phyloP scores from a whole-genome alignment of 441 rosid species.

The Geranium incanum region DNA sequence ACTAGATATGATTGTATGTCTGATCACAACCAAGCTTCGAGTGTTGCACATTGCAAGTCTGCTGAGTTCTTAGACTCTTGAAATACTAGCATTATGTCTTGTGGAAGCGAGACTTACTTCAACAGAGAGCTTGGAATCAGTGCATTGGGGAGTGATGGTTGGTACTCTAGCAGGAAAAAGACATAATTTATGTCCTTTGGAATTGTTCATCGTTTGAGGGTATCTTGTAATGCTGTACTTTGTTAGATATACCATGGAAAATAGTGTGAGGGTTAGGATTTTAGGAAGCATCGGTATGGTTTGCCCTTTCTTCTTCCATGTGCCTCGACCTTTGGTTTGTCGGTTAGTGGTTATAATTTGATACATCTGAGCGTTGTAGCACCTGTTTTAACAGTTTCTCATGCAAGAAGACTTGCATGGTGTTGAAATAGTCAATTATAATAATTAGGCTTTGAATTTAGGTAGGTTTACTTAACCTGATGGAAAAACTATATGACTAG shows the following conservation, averaged over 20 bases:
- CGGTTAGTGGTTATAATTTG: neutral
- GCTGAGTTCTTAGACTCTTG: too few relatives aligned
- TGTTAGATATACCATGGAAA: neutral
- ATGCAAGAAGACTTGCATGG: too few relatives aligned
- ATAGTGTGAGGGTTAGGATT: neutral
- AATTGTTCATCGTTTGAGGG: neutral
- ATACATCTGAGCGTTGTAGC: neutral
- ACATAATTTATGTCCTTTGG: neutral
- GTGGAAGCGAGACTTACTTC: neutral
- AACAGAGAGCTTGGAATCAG: neutral
- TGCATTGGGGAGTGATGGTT: neutral
- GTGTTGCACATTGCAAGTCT: too few relatives aligned
- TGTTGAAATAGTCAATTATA: too few relatives aligned
- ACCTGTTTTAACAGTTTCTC: neutral
- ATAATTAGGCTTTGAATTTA: too few relatives aligned
- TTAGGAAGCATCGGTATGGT: neutral
- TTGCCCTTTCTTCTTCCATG: neutral
- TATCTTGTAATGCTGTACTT: neutral
- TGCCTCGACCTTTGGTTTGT: neutral
- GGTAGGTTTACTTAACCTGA: too few relatives aligned
- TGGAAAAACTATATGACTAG: neutral
- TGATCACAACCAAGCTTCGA: too few relatives aligned
- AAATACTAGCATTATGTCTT: neutral
- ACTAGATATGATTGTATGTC: too few relatives aligned
- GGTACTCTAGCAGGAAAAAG: neutral